phyloP scores from a whole-genome alignment of 164 flowering plant species.

The Protea cynaroides region DNA sequence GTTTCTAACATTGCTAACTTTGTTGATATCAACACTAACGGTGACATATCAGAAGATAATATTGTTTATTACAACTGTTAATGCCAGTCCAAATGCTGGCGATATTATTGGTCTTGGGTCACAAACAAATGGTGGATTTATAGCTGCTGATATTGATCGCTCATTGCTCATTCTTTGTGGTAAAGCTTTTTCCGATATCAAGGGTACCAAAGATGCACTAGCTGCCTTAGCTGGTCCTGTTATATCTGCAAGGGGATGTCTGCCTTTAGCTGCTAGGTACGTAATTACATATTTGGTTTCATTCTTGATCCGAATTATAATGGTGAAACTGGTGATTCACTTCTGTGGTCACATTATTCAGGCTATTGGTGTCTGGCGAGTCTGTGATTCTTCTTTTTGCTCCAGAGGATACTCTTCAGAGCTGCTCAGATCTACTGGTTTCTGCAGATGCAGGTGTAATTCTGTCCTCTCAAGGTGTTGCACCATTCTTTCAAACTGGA shows the following conservation, averaged over 20 bases:
- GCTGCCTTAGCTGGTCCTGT: slow-evolving; percentile 40
- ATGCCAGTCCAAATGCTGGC: slow-evolving; percentile 33
- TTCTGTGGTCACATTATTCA: slow-evolving; percentile 15
- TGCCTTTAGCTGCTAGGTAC: slow-evolving; percentile 48
- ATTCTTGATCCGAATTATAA: neutral
- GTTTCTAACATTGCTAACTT: too few relatives aligned
- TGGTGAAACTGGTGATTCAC: slow-evolving; percentile 2
- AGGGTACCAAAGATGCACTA: slow-evolving; percentile 33
- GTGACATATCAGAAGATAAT: neutral
- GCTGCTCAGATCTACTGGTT: slow-evolving; percentile 27
- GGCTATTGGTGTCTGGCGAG: slow-evolving; percentile 41
- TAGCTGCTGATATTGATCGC: slow-evolving; percentile 47
- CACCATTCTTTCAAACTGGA: slow-evolving; percentile 36
- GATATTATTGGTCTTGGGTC: slow-evolving; percentile 34
- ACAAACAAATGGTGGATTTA: slow-evolving; percentile 29
- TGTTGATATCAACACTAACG: too few relatives aligned
- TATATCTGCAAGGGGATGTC: slow-evolving; percentile 42
- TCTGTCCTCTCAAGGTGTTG: slow-evolving; percentile 37
- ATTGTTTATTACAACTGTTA: slow-evolving; percentile 2
- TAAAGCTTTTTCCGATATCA: slow-evolving; percentile 39
- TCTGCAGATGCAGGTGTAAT: slow-evolving; percentile 41
- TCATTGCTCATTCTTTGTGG: slow-evolving; percentile 47
- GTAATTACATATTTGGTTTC: neutral
- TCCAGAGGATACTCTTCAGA: slow-evolving; percentile 31
- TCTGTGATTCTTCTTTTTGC: slow-evolving; percentile 43